Evolutionary conservation across 768 basidiomycete species (phyloP).

Genomic region (Serpula lacrymans): DNA sequence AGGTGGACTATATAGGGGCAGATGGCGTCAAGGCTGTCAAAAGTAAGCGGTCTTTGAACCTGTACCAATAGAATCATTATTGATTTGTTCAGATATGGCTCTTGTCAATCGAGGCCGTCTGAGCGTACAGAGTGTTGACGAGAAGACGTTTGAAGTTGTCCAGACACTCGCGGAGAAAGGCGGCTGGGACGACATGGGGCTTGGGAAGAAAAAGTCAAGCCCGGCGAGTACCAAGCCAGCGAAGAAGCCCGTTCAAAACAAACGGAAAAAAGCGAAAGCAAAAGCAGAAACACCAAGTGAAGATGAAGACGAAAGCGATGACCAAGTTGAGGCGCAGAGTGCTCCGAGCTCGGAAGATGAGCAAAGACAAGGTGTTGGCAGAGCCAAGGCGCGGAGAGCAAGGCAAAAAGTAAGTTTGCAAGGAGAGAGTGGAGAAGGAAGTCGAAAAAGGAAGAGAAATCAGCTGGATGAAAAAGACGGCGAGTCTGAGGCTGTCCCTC

Average conservation of each 20-base stretch:
- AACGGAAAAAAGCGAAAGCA: slow-evolving; percentile 1
- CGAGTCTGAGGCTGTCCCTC: slow-evolving; percentile 7
- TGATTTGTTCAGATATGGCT: slow-evolving; percentile 57
- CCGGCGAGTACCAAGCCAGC: slow-evolving; percentile 1
- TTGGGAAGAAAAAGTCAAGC: slow-evolving; percentile 33
- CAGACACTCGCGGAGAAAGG: slow-evolving; percentile 61
- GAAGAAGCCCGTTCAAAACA: slow-evolving; percentile 1
- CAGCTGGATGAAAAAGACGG: slow-evolving; percentile 5
- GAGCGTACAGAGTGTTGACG: slow-evolving; percentile 80
- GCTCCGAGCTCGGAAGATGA: background rate
- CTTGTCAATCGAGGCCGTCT: slow-evolving; percentile 78
- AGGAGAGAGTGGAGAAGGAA: slow-evolving; percentile 23
- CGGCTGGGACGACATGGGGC: slow-evolving; percentile 65
- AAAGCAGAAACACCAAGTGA: background rate
- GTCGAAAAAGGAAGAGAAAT: slow-evolving; percentile 1
- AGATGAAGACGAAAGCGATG: slow-evolving; percentile 7
- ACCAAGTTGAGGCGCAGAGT: slow-evolving; percentile 5
- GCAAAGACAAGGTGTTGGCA: background rate
- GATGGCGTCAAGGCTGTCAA: slow-evolving; percentile 61
- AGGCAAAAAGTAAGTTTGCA: too few species aligned
- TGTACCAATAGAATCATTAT: background rate
- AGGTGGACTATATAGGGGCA: slow-evolving; percentile 64
- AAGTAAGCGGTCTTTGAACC: slow-evolving; percentile 35
- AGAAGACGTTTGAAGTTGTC: slow-evolving; percentile 63
- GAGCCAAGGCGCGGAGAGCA: too few species aligned